A percentile compares a stretch with the other conserved stretches of the same genome.
Conservation (phyloP, 306 rosid species). For the Casuarina equisetifolia region DNA sequence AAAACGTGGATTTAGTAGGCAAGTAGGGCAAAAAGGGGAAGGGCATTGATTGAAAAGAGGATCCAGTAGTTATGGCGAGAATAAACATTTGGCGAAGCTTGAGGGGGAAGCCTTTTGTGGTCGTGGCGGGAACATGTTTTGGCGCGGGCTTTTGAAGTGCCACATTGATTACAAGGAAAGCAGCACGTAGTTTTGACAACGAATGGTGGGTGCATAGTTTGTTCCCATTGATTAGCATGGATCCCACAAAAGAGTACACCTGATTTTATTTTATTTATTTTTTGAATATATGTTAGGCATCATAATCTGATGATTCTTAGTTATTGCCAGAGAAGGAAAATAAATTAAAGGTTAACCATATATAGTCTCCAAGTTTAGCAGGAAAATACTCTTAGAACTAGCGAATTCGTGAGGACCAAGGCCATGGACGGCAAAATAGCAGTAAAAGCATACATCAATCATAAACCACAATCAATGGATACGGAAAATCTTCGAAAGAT, state of each 20-base stretch:
- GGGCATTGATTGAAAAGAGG: constrained; percentile 11
- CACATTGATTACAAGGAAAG: neutral
- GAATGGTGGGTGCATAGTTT: too few relatives aligned
- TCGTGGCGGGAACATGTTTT: constrained; percentile 17
- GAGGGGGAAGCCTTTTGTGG: constrained; percentile 30
- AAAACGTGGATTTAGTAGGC: too few relatives aligned
- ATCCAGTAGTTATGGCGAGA: too few relatives aligned
- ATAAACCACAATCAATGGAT: too few relatives aligned
- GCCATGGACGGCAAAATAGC: neutral
- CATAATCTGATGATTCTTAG: neutral
- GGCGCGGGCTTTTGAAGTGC: constrained; percentile 6
- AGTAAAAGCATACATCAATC: too few relatives aligned
- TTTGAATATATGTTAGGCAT: neutral
- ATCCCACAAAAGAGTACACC: too few relatives aligned
- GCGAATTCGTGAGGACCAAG: neutral
- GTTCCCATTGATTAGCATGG: too few relatives aligned
- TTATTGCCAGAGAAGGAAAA: neutral
- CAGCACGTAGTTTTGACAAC: neutral
- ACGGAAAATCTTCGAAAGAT: neutral
- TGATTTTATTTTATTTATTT: too few relatives aligned
- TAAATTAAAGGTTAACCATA: neutral
- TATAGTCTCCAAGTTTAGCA: neutral
- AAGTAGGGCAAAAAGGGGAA: neutral
- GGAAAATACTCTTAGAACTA: neutral
- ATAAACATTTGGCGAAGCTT: constrained; percentile 1